phyloP scores from a whole-genome alignment of 139 green algal genomes.

The Chlorokybus atmophyticus region DNA sequence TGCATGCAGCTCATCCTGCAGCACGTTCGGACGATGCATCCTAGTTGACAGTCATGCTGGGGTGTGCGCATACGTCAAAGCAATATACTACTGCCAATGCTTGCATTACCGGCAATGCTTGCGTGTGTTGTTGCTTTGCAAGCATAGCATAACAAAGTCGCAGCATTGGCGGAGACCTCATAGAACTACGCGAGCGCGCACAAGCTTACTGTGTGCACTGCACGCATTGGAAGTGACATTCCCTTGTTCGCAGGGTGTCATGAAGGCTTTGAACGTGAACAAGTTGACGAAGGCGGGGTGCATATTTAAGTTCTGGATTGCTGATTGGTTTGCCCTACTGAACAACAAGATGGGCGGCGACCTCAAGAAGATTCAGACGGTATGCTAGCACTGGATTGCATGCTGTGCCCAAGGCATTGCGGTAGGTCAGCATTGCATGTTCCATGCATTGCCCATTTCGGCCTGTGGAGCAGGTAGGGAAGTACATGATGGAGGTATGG shows the following conservation, averaged over 20 bases:
- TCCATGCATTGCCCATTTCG: not conserved
- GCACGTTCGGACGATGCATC: not conserved
- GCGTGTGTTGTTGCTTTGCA: too few relatives aligned
- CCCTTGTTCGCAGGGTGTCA: slow-evolving; percentile 59
- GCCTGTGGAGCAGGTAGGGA: slow-evolving; percentile 43
- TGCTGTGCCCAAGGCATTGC: too few relatives aligned
- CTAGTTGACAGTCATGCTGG: too few relatives aligned
- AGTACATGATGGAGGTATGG: slow-evolving; percentile 98
- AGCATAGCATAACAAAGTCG: too few relatives aligned
- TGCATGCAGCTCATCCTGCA: not conserved
- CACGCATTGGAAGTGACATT: not conserved
- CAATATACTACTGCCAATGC: too few relatives aligned
- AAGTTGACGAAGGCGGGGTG: slow-evolving; percentile 86
- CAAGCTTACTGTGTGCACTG: too few relatives aligned
- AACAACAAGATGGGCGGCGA: slow-evolving; percentile 99
- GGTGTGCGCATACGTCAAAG: too few relatives aligned
- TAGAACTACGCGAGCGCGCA: too few relatives aligned
- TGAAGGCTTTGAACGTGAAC: slow-evolving; percentile 99
- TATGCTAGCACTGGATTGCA: too few relatives aligned
- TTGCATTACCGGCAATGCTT: too few relatives aligned
- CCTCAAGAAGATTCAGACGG: slow-evolving; percentile 94
- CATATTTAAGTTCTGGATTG: slow-evolving; percentile 86
- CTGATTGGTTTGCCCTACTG: slow-evolving; percentile 88
- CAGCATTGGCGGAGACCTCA: too few relatives aligned
- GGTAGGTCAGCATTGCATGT: too few relatives aligned